Evolutionary conservation across 2,329 filamentous ascomycete genomes (phyloP).

Genomic region (Ascochyta lentis): DNA sequence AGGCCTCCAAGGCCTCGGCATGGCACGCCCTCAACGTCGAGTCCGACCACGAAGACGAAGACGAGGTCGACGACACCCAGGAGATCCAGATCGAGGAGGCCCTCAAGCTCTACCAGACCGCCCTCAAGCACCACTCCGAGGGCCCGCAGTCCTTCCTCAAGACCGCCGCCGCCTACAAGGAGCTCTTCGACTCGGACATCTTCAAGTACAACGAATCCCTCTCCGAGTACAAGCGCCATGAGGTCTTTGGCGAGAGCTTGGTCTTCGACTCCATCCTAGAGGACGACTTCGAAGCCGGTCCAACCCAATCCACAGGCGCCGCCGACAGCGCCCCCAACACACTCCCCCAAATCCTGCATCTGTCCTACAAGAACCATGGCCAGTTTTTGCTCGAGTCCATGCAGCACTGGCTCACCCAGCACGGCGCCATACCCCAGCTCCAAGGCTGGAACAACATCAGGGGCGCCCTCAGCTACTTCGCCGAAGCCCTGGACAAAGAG

Average conservation of each 20-base stretch:
- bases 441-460: slow-evolving; percentile 32
- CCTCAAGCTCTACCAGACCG: slow-evolving; percentile 89
- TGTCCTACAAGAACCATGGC: slow-evolving; percentile 94
- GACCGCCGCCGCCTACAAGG: slow-evolving; percentile 80
- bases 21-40: slow-evolving; percentile 95
- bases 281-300: slow-evolving; percentile 48
- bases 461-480: slow-evolving; percentile 60
- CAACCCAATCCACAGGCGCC: slow-evolving; percentile 61
- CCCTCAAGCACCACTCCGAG: slow-evolving; percentile 89
- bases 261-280: slow-evolving; percentile 52
- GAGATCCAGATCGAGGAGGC: slow-evolving; percentile 98
- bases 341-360: slow-evolving; percentile 85
- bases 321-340: slow-evolving; percentile 80
- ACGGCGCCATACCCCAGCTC: slow-evolving; percentile 45
- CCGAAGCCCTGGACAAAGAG: slow-evolving; percentile 68
- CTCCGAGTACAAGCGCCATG: slow-evolving; percentile 81
- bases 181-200: slow-evolving; percentile 89
- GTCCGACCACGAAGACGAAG: slow-evolving; percentile 86
- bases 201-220: slow-evolving; percentile 89
- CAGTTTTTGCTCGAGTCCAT: slow-evolving; percentile 85
- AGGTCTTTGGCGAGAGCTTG: slow-evolving; percentile 54
- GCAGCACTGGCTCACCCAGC: slow-evolving; percentile 56
- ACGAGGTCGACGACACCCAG: slow-evolving; percentile 92
- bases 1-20: slow-evolving; percentile 43
- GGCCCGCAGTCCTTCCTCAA: slow-evolving; percentile 77